These are phyloP conservation scores for Asterochloris sp. DNA, from an alignment of 139 green algal genomes.

Conservation along the genomic window DNA sequence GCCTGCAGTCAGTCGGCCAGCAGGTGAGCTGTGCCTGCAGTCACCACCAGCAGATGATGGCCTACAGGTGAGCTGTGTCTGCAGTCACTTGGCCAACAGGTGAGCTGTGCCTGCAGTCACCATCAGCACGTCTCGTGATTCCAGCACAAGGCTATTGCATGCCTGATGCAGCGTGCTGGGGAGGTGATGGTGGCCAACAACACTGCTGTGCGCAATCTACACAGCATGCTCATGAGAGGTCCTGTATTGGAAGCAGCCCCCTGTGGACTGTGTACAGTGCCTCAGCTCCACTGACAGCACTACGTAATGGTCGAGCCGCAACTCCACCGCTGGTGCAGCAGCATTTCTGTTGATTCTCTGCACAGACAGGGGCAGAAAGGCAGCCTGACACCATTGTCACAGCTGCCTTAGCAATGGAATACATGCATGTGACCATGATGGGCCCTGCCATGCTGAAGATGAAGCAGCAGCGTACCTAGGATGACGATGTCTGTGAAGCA, in stretches of 20 bases:
- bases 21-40: background rate
- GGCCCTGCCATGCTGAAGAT: background rate
- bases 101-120: conserved; percentile 19
- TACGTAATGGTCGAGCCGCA: no score
- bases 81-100: conserved; percentile 21
- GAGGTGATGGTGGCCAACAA: no score
- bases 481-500: conserved; percentile 34
- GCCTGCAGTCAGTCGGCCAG: conserved; percentile 10
- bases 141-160: no score
- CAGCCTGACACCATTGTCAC: background rate
- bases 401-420: background rate
- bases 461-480: conserved; percentile 10
- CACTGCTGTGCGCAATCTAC: no score
- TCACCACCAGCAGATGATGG: background rate
- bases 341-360: no score
- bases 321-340: no score
- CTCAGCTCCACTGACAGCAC: no score
- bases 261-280: no score
- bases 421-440: background rate
- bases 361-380: background rate
- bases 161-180: no score
- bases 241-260: no score
- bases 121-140: no score
- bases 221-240: no score
- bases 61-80: conserved; percentile 19